Percentiles rank a stretch among this genome's conserved stretches.
phyloP scores from a whole-genome alignment of 1,284 basidiomycete species.

The Marasmius fiardii region DNA sequence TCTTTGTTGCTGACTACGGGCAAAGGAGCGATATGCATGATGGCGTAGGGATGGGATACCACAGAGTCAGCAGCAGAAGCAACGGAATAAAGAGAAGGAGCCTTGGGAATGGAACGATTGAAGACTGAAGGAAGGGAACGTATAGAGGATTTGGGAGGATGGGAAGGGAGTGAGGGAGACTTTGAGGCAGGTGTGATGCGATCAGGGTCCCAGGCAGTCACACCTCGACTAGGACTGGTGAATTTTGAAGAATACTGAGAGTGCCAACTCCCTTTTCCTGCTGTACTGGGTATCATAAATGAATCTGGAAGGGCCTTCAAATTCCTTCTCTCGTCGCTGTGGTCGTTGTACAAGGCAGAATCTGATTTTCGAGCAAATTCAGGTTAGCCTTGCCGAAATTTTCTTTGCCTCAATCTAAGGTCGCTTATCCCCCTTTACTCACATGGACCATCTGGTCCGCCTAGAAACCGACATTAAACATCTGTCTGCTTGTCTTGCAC shows the following conservation, averaged over 20 bases:
- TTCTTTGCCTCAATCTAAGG: background rate
- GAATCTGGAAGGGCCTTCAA: background rate
- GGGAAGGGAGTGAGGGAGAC: constrained; percentile 7
- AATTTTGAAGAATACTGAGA: background rate
- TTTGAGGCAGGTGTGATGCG: background rate
- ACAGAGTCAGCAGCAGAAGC: constrained; percentile 14
- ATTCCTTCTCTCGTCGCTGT: background rate
- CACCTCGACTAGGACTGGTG: background rate
- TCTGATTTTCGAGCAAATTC: background rate
- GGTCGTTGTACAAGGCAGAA: background rate
- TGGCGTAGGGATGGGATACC: constrained; percentile 37
- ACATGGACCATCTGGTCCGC: no score
- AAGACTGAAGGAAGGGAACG: constrained; percentile 35
- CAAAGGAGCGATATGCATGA: constrained; percentile 48
- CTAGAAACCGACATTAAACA: background rate
- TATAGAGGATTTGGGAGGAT: constrained; percentile 17
- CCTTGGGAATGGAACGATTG: constrained; percentile 24
- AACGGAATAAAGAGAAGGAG: constrained; percentile 33
- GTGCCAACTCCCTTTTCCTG: background rate
- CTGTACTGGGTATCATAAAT: background rate
- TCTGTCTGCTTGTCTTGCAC: background rate
- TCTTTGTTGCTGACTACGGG: constrained; percentile 66
- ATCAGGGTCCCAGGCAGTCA: background rate
- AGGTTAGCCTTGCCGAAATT: constrained; percentile 1
- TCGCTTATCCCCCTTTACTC: background rate